Evolutionary conservation across 2,329 filamentous ascomycete genomes (phyloP), one percentile per base, ranked within the genome.

Genomic region (Intubia oerlemansii): DNA sequence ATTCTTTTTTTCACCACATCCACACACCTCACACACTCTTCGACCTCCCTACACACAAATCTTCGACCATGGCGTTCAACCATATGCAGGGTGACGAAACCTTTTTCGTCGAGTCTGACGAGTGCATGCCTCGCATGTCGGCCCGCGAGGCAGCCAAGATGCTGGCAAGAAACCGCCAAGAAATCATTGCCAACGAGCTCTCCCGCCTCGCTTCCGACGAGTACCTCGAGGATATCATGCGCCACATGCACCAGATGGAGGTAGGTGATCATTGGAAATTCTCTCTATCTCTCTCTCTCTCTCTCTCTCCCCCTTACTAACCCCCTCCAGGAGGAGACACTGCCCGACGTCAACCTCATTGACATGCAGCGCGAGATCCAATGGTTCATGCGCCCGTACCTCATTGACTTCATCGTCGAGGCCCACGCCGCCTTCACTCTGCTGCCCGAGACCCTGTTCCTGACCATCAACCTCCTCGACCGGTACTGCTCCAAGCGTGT

Each of bases 341-440:
- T 95, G 39, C 80, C 88, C 30, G 88, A 98, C 51, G 85, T 91
- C 49, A 85, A 85, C 50, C 82, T 90, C 20, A 98, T 98, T 50
- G 88, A 98, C 51, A 93, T 95, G 53, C 88, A 98, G 54, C 82
- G 84, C 39, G 88, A 98, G 62, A 95, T 98, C 38, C 82, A 95
- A 49, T 98, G 88, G 88, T 95, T 90, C 56, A 98, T 98, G 88
- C 65, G 88, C 43, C 88, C 88, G 1, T 95, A 93, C 51, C 72
- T 98, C 20, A 78, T 98, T 47, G 88, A 98, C 57, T 98, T 98
- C 55, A 67, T 98, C 40, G 77, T 95, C 43, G 88, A 98, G 63
- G 88, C 85, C 28, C 88, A 98, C 47, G 77, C 80, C 39, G 85
- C 85, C 35, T 98, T 95, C 54, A 77, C 81, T 42, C 66, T 98